These are phyloP conservation scores for Dunaliella sp. DNA, from an alignment of 139 green algal genomes.

Conservation along the genomic window DNA sequence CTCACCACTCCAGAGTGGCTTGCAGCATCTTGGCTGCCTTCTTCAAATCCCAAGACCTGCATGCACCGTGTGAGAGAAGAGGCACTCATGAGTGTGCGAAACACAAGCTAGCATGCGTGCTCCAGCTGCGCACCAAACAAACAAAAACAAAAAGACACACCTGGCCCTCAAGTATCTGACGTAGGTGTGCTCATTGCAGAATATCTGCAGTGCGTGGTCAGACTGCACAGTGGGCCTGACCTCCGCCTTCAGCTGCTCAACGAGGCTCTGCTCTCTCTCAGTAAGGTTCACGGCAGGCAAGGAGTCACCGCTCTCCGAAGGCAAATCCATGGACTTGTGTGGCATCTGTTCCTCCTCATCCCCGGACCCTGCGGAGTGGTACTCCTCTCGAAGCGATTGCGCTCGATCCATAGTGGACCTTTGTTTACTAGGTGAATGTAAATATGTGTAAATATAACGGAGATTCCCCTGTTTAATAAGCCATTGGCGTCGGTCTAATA, in stretches of 20 bases:
- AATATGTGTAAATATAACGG: no score
- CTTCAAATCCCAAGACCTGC: conserved; percentile 60
- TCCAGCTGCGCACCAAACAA: no score
- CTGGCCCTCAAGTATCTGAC: conserved; percentile 73
- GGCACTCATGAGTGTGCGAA: no score
- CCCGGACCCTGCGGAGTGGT: no score
- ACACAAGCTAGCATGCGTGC: no score
- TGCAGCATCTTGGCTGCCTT: conserved; percentile 72
- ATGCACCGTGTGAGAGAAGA: background rate
- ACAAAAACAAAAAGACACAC: conserved; percentile 11
- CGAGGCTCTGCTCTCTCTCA: conserved; percentile 20
- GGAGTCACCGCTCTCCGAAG: background rate
- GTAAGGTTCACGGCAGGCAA: background rate
- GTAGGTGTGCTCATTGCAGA: conserved; percentile 67
- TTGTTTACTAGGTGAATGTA: no score
- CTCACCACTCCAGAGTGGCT: conserved; percentile 62
- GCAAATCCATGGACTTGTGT: background rate
- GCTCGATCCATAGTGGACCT: no score
- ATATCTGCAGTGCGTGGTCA: conserved; percentile 34
- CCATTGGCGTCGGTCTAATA: no score
- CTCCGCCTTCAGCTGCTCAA: conserved; percentile 28
- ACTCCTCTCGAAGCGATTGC: no score
- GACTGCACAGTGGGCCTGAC: conserved; percentile 23
- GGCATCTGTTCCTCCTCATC: background rate
- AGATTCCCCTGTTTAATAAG: no score